A percentile compares a stretch with the other conserved stretches of the same genome.
These are phyloP conservation scores for Ophiocordyceps robertsii DNA, from an alignment of 2,329 filamentous ascomycete genomes.

Conservation along the genomic window DNA sequence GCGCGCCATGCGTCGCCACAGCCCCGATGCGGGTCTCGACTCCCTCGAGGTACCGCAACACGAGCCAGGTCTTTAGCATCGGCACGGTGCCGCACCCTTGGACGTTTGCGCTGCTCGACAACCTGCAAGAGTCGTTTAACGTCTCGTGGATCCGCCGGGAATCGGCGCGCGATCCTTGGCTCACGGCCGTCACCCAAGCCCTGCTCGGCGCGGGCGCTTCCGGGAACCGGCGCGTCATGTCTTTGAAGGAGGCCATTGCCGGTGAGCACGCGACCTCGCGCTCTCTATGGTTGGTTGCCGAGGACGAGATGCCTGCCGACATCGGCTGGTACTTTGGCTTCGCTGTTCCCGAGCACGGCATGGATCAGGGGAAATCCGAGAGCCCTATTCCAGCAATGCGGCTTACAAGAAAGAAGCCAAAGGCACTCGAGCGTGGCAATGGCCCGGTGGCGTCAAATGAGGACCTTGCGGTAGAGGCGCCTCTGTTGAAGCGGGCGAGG, in stretches of 20 bases:
- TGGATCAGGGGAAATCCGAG: conserved; percentile 21
- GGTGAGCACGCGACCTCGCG: conserved; percentile 48
- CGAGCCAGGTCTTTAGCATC: conserved; percentile 62
- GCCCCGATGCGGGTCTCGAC: conserved; percentile 54
- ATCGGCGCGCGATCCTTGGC: conserved; percentile 66
- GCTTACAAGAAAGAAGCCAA: conserved; percentile 5
- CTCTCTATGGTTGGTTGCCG: conserved; percentile 72
- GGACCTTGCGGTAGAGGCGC: conserved; percentile 39
- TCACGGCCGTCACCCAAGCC: conserved; percentile 56
- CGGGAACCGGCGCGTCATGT: conserved; percentile 51
- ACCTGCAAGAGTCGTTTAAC: conserved; percentile 47
- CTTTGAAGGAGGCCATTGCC: conserved; percentile 72
- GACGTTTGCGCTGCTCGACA: conserved; percentile 58
- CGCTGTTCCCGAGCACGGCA: conserved; percentile 47
- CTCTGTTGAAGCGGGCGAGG: conserved; percentile 32
- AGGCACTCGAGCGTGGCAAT: conserved; percentile 21
- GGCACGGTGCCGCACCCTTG: conserved; percentile 86
- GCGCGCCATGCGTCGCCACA: conserved; percentile 54
- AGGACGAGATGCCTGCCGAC: conserved; percentile 49
- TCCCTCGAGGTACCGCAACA: conserved; percentile 56
- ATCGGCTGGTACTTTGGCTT: conserved; percentile 89
- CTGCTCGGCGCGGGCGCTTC: conserved; percentile 48
- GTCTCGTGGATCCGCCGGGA: conserved; percentile 52
- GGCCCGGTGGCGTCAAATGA: conserved; percentile 37
- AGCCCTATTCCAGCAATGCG: conserved; percentile 13